Evolutionary conservation across 2,329 filamentous ascomycete species (phyloP), one percentile per base, ranked within the genome.

Genomic region (Hymenoscyphus fructigenus): DNA sequence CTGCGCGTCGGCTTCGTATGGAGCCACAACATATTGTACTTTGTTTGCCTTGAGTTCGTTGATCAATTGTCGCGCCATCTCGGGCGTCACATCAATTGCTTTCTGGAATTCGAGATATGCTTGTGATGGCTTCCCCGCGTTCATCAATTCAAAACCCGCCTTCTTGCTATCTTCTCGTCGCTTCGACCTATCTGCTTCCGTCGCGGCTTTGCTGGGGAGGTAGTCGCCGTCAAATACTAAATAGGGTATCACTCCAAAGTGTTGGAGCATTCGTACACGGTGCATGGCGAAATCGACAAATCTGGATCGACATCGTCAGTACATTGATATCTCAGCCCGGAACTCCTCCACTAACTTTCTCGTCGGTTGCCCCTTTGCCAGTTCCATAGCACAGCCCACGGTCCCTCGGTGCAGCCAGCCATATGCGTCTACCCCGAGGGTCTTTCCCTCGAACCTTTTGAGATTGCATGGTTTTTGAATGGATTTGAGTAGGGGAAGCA

Each of bases 1-100:
- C 77, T 99, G 94, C n/a, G 94, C 90, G 77, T 99, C 95, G 57
- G 95, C 95, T 81, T 99, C 95, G 78, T 97, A 99, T 0, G 95
- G 95, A 0, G 95, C 95, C 20, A 99, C 96, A 63, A 99, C 84
- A 75, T 97, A 98, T 64, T 92, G 85, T 17, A 99, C 84, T 47
- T 87, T 84, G 73, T 89, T 81, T 73, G 87, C 86, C 79, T 96
- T 97, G 72, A 98, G 83, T 76, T 96, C 92, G 70, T 97, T 93
- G 65, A 99, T 99, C 61, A 98, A 80, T 70, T 91, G 85, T 6
- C 91, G 87, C 7, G 95, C 95, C 96, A 99, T 99, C 73, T 95
- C 89, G 1, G 96, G 94, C 1, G 95, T 98, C 44, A 99, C 88
- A 76, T 99, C 95, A 66, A 98, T 90, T 57, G 93, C 91, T 77